Conservation (phyloP, 2,329 filamentous ascomycete genomes). For the Fusarium xylarioides region DNA sequence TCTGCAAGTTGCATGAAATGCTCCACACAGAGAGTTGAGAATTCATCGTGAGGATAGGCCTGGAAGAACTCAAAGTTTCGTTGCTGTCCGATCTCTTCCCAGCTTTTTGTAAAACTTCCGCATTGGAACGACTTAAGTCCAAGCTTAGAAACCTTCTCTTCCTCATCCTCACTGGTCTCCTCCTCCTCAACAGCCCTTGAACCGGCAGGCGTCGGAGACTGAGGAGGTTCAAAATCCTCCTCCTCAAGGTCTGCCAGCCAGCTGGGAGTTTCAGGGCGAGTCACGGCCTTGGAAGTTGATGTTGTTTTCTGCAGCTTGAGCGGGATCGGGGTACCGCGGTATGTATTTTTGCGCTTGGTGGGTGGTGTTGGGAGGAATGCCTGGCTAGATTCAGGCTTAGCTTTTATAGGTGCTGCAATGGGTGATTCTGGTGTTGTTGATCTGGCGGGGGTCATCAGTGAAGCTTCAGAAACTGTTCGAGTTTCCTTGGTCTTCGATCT, state of each 20-base stretch:
- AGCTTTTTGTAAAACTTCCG: background rate
- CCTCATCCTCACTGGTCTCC: background rate
- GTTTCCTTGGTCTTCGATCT: background rate
- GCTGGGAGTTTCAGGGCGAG: background rate
- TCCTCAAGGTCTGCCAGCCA: background rate
- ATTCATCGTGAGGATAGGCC: conserved; percentile 30
- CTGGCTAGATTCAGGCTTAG: background rate
- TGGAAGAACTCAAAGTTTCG: conserved; percentile 24
- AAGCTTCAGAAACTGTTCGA: background rate
- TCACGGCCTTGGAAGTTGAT: background rate
- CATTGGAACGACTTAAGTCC: conserved; percentile 15
- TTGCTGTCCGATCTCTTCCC: background rate
- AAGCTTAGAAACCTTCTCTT: background rate
- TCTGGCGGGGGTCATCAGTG: background rate
- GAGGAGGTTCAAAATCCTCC: background rate
- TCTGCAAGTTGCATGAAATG: conserved; percentile 26
- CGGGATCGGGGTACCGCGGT: background rate
- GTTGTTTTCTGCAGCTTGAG: background rate
- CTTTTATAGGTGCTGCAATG: background rate
- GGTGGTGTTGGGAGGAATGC: background rate
- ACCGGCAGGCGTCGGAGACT: background rate
- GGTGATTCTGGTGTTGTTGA: background rate
- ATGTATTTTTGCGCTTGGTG: conserved; percentile 1
- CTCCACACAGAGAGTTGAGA: conserved; percentile 19
- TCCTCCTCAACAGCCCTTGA: background rate